Evolutionary conservation across 1,284 basidiomycete genomes (phyloP), one percentile per base, ranked within the genome.

Genomic region (Ceratobasidium sp.): DNA sequence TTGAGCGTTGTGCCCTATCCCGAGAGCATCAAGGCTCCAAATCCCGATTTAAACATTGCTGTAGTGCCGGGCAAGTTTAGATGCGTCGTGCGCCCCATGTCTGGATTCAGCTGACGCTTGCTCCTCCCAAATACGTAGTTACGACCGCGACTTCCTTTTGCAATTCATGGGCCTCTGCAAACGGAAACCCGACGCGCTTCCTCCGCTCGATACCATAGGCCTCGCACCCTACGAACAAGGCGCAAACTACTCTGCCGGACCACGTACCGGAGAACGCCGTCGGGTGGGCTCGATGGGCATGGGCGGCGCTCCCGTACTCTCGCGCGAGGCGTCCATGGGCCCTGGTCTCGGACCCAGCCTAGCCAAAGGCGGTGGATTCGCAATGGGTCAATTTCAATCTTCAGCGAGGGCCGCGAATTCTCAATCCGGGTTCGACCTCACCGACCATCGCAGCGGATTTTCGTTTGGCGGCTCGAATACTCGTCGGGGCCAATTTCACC

Each of bases 161-260:
- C 97, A 99, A 78, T 99, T 99, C 82, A 97, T 98, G 94, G 82
- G 83, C 43, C 82, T 97, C 69, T 99, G 95, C 84, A 93, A 90
- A 79, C 96, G 98, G 80, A 96, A 95, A 80, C 96, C 97, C 0
- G 92, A 91, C 69, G 86, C 87, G 68, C 87, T 98, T 29, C 94
- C 96, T 40, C 87, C 93, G 71, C 85, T 98, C 55, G 94, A 96
- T 74, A 90, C 91, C 32, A 91, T 99, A 75, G 96, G 96, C 65
- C 87, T 98, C 49, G 94, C 94, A 76, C 88, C 91, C 2, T 83
- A 83, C 12, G 87, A 89, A 69, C 86, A 86, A 73, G 62, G 69
- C 31, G 69, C 31, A 0, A 72, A 73, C 20, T 58, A 55, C 31
- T 12, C 69, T 1, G 60, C 58, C 29, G 60, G 45, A 20, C 65